A percentile compares a stretch with the other conserved stretches of the same genome.
These are phyloP conservation scores for Colletotrichum sp. DNA, from an alignment of 2,329 filamentous ascomycete genomes.

Conservation along the genomic window DNA sequence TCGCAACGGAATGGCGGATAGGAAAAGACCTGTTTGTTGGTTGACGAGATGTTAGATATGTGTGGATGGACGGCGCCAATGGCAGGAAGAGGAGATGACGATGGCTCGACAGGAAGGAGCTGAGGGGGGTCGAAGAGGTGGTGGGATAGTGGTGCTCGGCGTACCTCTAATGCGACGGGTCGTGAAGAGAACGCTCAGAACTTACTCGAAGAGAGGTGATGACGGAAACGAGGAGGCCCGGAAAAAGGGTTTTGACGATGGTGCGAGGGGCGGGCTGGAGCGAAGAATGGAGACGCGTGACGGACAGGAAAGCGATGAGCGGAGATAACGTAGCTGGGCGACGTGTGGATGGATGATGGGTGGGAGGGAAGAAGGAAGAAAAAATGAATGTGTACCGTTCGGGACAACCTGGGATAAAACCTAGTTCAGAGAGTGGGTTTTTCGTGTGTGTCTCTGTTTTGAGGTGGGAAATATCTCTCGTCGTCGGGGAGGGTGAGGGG, in stretches of 20 bases:
- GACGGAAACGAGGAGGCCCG: constrained; percentile 1
- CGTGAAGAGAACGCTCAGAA: constrained; percentile 8
- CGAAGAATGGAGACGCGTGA: constrained; percentile 17
- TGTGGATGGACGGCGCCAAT: neutral
- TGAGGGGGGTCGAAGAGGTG: neutral
- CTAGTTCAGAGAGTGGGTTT: constrained; percentile 15
- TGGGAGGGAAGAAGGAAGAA: constrained; percentile 4
- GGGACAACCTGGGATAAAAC: constrained; percentile 15
- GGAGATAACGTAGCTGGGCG: constrained; percentile 12
- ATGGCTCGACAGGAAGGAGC: neutral
- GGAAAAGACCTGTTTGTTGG: neutral
- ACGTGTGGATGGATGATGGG: constrained; percentile 11
- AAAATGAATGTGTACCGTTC: constrained; percentile 18
- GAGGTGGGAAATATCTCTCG: constrained; percentile 7
- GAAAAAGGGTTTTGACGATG: constrained; percentile 19
- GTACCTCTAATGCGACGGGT: constrained; percentile 13
- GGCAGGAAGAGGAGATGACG: neutral
- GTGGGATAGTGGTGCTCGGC: neutral
- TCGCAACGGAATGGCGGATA: neutral
- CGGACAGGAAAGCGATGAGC: constrained; percentile 9
- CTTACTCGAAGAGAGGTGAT: constrained; percentile 11
- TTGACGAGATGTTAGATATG: constrained; percentile 6
- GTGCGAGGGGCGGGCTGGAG: constrained; percentile 13
- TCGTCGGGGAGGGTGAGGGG: neutral
- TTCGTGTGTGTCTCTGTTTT: neutral